phyloP scores from a whole-genome alignment of 2,329 filamentous ascomycete species.

The Endothia cerciana region DNA sequence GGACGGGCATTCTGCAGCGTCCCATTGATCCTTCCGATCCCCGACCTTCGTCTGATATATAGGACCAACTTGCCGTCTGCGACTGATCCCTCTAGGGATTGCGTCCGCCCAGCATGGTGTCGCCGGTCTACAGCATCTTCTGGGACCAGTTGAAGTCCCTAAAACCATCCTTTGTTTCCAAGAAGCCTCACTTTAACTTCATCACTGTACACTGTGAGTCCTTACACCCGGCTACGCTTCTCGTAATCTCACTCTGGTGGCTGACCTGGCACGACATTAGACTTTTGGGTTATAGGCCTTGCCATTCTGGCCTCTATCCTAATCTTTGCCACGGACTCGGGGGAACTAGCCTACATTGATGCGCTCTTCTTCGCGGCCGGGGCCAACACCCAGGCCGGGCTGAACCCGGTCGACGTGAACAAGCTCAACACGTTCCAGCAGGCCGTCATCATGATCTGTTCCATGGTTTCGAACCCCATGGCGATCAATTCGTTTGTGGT shows the following conservation, averaged over 20 bases:
- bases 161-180: conserved; percentile 61
- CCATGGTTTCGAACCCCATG: conserved; percentile 80
- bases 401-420: conserved; percentile 81
- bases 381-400: conserved; percentile 85
- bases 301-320: conserved; percentile 76
- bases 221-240: background rate
- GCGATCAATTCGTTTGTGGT: conserved; percentile 85
- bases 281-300: conserved; percentile 79
- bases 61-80: background rate
- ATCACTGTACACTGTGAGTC: conserved; percentile 77
- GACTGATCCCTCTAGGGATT: background rate
- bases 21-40: conserved; percentile 9
- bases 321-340: conserved; percentile 64
- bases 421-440: conserved; percentile 72
- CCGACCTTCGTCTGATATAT: background rate
- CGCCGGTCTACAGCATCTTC: conserved; percentile 32
- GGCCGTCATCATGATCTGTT: conserved; percentile 70
- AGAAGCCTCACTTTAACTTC: conserved; percentile 75
- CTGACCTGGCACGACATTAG: conserved; percentile 43
- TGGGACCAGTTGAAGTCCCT: conserved; percentile 52
- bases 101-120: conserved; percentile 24
- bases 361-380: conserved; percentile 87
- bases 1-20: conserved; percentile 20
- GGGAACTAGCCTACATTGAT: conserved; percentile 77
- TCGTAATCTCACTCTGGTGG: background rate